Evolutionary conservation across 352 stramenopile genomes (phyloP).

Genomic region (Peronosclerospora sorghi): DNA sequence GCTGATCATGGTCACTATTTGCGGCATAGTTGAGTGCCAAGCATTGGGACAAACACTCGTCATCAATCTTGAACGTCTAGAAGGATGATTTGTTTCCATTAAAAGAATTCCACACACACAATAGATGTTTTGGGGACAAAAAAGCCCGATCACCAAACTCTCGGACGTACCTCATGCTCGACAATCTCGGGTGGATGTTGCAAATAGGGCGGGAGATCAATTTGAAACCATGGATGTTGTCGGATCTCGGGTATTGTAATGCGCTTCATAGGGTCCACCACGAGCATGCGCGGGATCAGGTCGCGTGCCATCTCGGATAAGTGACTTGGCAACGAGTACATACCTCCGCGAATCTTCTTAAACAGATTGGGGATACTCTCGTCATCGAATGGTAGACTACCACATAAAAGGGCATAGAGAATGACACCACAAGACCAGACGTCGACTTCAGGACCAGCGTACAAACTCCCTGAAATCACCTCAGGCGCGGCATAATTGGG

Average conservation of each 20-base stretch:
- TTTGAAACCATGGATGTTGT: conserved; percentile 97
- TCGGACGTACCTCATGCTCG: conserved; percentile 85
- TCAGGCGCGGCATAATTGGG: conserved; percentile 99
- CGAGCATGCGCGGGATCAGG: conserved; percentile 97
- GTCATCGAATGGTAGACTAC: conserved; percentile 97
- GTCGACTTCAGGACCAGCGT: conserved; percentile 97
- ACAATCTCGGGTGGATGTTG: conserved; percentile 92
- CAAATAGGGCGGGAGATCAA: conserved; percentile 96
- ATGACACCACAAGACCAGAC: conserved; percentile 99
- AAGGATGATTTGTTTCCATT: background rate
- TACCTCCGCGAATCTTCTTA: conserved; percentile 97
- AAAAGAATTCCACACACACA: too few species aligned
- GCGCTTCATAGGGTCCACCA: conserved; percentile 98
- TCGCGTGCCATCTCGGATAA: conserved; percentile 92
- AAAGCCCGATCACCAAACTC: too few species aligned
- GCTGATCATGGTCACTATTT: conserved; percentile 43
- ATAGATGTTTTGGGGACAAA: too few species aligned
- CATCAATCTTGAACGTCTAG: conserved; percentile 72
- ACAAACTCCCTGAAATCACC: conserved; percentile 97
- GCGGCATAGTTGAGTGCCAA: conserved; percentile 41
- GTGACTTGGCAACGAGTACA: conserved; percentile 97
- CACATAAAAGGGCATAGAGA: conserved; percentile 97
- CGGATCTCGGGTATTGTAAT: conserved; percentile 98
- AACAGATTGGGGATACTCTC: conserved; percentile 98
- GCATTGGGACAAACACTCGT: conserved; percentile 56